phyloP scores from a whole-genome alignment of 1,284 basidiomycete species.

The Schizophyllum commune region DNA sequence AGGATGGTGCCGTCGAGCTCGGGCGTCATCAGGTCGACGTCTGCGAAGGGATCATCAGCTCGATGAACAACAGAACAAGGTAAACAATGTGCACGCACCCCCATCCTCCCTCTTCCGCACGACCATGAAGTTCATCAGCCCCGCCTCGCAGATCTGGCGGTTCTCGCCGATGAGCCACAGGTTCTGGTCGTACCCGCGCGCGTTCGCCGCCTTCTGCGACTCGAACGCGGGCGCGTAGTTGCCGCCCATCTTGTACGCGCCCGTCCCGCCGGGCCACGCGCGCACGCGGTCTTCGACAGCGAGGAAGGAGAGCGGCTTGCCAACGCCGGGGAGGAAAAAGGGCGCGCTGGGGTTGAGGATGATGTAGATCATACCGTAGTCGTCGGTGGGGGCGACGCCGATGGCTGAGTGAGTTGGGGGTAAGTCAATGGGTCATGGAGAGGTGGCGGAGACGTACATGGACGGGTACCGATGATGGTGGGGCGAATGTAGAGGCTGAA shows the following conservation, averaged over 20 bases:
- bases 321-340: slow-evolving; percentile 52
- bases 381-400: slow-evolving; percentile 37
- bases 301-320: slow-evolving; percentile 56
- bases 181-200: slow-evolving; percentile 59
- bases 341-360: slow-evolving; percentile 63
- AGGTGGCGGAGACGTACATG: slow-evolving; percentile 28
- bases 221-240: slow-evolving; percentile 70
- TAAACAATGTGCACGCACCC: slow-evolving; percentile 18
- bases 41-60: slow-evolving; percentile 22
- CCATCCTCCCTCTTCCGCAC: slow-evolving; percentile 44
- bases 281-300: slow-evolving; percentile 65
- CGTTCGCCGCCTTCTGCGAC: slow-evolving; percentile 54
- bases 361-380: slow-evolving; percentile 66
- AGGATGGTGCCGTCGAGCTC: slow-evolving; percentile 73
- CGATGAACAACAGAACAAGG: not conserved
- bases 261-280: slow-evolving; percentile 79
- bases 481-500: slow-evolving; percentile 78
- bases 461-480: slow-evolving; percentile 77
- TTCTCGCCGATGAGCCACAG: slow-evolving; percentile 34
- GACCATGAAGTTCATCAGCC: slow-evolving; percentile 68
- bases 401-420: slow-evolving; percentile 45
- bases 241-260: slow-evolving; percentile 54
- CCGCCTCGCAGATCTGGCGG: slow-evolving; percentile 40
- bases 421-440: not conserved
- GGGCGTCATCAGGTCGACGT: slow-evolving; percentile 63